phyloP scores from a whole-genome alignment of 176 grass and related monocot genomes.

The Sorghum bicolor region Sorghum_bicolor_NCBIv3 NC_012872.2:63367501-63368000 shows the following conservation, averaged over 20 bases:
- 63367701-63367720: constrained; percentile 65
- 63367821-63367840: constrained; percentile 7
- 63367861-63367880: constrained; percentile 77
- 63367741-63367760: constrained; percentile 88
- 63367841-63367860: background rate
- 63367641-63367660: constrained; percentile 2
- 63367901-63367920: constrained; percentile 86
- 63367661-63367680: background rate
- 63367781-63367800: background rate
- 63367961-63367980: constrained; percentile 39
- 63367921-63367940: constrained; percentile 94
- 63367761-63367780: constrained; percentile 87
- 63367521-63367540: constrained; percentile 40
- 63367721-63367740: constrained; percentile 74
- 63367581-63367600: constrained; percentile 86
- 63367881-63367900: constrained; percentile 83
- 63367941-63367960: constrained; percentile 99
- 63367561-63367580: constrained; percentile 87
- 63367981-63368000: background rate
- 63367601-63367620: constrained; percentile 94
- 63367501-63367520: constrained; percentile 5
- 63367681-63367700: constrained; percentile 16
- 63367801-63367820: background rate
- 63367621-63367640: constrained; percentile 65
- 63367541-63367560: constrained; percentile 87